Evolutionary conservation across 106 monocot genomes (phyloP).

Genomic region (Posidonia australis): DNA sequence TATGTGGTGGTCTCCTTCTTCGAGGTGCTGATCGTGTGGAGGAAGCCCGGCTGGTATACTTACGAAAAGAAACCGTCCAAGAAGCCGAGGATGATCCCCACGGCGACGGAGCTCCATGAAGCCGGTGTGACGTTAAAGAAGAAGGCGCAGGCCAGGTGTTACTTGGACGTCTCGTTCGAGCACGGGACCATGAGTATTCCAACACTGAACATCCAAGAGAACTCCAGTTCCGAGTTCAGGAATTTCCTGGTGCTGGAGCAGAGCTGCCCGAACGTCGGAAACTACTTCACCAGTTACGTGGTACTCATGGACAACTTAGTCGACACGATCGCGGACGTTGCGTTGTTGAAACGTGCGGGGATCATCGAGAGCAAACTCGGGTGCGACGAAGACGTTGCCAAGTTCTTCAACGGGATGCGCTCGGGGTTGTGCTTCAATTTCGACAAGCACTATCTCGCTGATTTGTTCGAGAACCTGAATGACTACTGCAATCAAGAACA

Average conservation of each 20-base stretch:
- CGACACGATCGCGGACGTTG: background rate
- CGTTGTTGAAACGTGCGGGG: background rate
- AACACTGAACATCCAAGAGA: background rate
- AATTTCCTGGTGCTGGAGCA: slow-evolving; percentile 1
- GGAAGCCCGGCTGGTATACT: background rate
- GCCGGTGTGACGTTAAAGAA: background rate
- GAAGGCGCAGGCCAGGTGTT: background rate
- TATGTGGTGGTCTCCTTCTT: background rate
- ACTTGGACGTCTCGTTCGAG: background rate
- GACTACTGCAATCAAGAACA: background rate
- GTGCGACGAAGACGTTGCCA: background rate
- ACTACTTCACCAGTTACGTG: background rate
- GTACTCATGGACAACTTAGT: slow-evolving; percentile 1
- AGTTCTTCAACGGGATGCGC: background rate
- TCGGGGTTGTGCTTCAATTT: background rate
- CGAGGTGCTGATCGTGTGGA: background rate
- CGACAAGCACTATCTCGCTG: background rate
- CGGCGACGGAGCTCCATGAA: background rate
- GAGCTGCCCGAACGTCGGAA: background rate
- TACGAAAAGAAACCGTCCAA: background rate
- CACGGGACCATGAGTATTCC: background rate
- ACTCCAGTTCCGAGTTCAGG: background rate
- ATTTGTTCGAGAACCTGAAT: background rate
- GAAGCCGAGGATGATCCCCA: background rate
- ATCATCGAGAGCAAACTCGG: slow-evolving; percentile 3